phyloP scores from a whole-genome alignment of 805 yeast genomes.

The Kodamaea kaohsiungensis region DNA sequence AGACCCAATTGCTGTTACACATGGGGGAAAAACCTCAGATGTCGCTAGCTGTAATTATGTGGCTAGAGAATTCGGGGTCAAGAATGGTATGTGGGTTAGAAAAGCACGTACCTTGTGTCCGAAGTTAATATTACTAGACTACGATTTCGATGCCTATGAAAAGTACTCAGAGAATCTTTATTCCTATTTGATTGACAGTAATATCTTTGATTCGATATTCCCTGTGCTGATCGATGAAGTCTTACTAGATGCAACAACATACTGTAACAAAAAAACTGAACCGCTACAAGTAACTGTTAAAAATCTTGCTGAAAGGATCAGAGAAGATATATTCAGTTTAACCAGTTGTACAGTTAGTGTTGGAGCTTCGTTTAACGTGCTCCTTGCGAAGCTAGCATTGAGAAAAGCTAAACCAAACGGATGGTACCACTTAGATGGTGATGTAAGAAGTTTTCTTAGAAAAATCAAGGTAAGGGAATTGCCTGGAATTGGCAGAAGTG shows the following conservation, averaged over 20 bases:
- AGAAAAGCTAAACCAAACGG: slow-evolving; percentile 83
- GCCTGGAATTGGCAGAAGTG: slow-evolving; percentile 65
- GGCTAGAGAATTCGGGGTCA: slow-evolving; percentile 76
- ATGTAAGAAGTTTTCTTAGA: slow-evolving; percentile 33
- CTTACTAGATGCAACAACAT: slow-evolving; percentile 59
- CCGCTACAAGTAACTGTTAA: slow-evolving; percentile 13
- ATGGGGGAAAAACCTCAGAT: slow-evolving; percentile 66
- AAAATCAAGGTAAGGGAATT: slow-evolving; percentile 39
- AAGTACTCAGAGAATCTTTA: slow-evolving; percentile 64
- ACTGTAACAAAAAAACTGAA: slow-evolving; percentile 16
- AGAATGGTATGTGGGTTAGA: slow-evolving; percentile 89
- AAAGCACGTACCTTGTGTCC: slow-evolving; percentile 70
- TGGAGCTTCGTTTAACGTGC: slow-evolving; percentile 73
- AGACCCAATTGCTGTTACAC: slow-evolving; percentile 63
- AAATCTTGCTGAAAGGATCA: slow-evolving; percentile 33
- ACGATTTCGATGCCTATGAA: slow-evolving; percentile 77
- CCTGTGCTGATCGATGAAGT: slow-evolving; percentile 96
- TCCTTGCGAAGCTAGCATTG: slow-evolving; percentile 75
- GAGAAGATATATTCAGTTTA: slow-evolving; percentile 38
- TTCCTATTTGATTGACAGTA: slow-evolving; percentile 48
- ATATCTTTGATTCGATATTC: slow-evolving; percentile 50
- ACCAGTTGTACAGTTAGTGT: slow-evolving; percentile 75
- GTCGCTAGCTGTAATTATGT: slow-evolving; percentile 90
- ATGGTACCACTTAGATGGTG: slow-evolving; percentile 35
- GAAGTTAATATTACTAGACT: slow-evolving; percentile 58